Evolutionary conservation across 176 grass and related monocot genomes (phyloP).

Genomic region (Oryza glaberrima): DNA sequence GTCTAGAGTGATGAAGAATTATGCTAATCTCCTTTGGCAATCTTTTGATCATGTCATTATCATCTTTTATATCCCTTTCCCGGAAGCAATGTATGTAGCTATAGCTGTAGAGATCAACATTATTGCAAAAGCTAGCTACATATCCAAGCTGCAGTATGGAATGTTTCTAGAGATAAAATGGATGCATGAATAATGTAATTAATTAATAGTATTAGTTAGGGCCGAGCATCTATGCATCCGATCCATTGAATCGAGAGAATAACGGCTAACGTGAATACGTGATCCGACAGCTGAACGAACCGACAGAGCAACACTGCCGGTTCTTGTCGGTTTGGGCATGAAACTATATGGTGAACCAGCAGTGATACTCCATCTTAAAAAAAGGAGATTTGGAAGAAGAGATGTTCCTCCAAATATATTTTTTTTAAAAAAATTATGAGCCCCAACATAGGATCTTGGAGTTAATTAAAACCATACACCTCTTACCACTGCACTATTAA

Average conservation of each 20-base stretch:
- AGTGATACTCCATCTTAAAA: too few species aligned
- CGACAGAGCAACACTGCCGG: too few species aligned
- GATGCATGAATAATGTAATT: background rate
- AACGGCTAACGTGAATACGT: background rate
- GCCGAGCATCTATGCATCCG: background rate
- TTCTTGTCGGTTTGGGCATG: too few species aligned
- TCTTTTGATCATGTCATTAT: background rate
- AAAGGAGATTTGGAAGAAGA: too few species aligned
- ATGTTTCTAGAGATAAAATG: background rate
- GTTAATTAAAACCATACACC: too few species aligned
- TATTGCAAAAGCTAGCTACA: too few species aligned
- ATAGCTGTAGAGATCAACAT: background rate
- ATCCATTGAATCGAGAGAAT: background rate
- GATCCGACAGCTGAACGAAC: background rate
- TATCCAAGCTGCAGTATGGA: background rate
- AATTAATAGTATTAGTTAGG: background rate
- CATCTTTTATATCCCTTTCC: background rate
- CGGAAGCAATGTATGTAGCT: background rate
- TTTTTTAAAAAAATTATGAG: too few species aligned
- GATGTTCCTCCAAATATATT: too few species aligned
- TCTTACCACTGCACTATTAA: too few species aligned
- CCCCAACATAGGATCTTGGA: too few species aligned
- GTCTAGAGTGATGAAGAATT: background rate
- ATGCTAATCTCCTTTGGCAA: background rate
- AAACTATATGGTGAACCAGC: too few species aligned